Base-by-base conservation (phyloP, 257 asterid species). In the Lithospermum erythrorhizon region DNA sequence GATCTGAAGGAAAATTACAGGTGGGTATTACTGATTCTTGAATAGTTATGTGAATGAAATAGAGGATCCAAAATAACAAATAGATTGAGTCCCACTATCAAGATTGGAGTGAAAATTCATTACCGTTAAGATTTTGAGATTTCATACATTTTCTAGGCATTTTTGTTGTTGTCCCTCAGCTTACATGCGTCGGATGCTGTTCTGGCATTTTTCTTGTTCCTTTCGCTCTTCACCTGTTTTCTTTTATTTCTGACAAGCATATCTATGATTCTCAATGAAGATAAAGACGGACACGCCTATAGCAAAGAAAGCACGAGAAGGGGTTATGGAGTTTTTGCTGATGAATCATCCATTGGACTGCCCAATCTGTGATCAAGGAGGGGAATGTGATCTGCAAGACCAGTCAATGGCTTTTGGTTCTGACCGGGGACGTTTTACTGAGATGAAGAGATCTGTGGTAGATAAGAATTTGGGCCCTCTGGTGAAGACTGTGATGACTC, bases 321-420 rank as follows among this genome's bases (percentile, higher is more conserved):
- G 96, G 19, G 98, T 88, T 54, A 91, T 91, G 98, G 98, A 91
- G 73, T 91, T 91, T 74, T 79, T 90, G 61, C 75, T 90, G 73
- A 90, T 90, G 96, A 90, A 90, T 73, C 98, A 90, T 76, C 98
- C 98, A 9, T 30, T 90, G 66, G 98, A 90, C 71, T 90, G 98
- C 77, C 98, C 98, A 41, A 90, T 90, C 68, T 90, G 98, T 79
- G 98, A 90, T 75, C 98, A 90, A 80, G 98, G 98, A 67, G 98
- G 98, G 67, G 98, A 90, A 67, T 90, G 96, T 70, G 98, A 90
- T 74, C 98, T 87, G 55, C 96, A 90, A 72, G 96, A 90, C 64
- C 95, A 87, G 74, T 90, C 96, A 67, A 90, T 87, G 98, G 95
- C 95, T 55, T 90, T 90, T 82, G 98, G 98, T 14, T 85, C 98